Percentiles rank a stretch among this genome's conserved stretches.
phyloP scores from a whole-genome alignment of 257 asterid species.

The Solanum lycopersicoides region DNA sequence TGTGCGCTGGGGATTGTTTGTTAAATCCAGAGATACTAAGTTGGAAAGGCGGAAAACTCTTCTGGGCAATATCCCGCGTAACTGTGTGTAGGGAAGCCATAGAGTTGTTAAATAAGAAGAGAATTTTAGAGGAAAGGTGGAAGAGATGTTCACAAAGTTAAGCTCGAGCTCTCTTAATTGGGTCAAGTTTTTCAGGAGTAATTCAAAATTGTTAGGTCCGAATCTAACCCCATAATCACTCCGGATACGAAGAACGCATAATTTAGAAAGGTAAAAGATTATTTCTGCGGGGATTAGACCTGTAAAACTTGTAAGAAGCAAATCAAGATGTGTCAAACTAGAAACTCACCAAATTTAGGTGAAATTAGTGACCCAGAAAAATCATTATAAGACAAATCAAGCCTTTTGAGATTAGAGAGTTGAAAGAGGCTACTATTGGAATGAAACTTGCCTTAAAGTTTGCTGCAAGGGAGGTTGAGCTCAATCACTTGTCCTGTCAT shows the following conservation, averaged over 20 bases:
- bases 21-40: too few relatives aligned
- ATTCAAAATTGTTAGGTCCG: neutral
- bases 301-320: slow-evolving; percentile 3
- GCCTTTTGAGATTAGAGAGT: too few relatives aligned
- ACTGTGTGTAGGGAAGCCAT: neutral
- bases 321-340: slow-evolving; percentile 3
- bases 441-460: too few relatives aligned
- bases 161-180: neutral
- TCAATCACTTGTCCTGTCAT: too few relatives aligned
- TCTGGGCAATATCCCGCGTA: too few relatives aligned
- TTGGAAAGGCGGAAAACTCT: too few relatives aligned
- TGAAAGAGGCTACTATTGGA: too few relatives aligned
- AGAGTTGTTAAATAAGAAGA: slow-evolving; percentile 3
- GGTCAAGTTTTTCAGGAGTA: slow-evolving; percentile 10
- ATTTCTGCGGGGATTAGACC: neutral
- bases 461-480: too few relatives aligned
- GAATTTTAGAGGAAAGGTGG: slow-evolving; percentile 8
- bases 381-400: too few relatives aligned
- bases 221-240: neutral
- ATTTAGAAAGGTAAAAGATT: neutral
- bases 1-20: neutral
- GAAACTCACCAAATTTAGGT: neutral
- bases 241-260: neutral
- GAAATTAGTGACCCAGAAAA: too few relatives aligned
- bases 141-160: neutral